These are phyloP conservation scores for Entophlyctis luteolus DNA, from an alignment of 192 early-diverging fungal species.

Conservation along the genomic window DNA sequence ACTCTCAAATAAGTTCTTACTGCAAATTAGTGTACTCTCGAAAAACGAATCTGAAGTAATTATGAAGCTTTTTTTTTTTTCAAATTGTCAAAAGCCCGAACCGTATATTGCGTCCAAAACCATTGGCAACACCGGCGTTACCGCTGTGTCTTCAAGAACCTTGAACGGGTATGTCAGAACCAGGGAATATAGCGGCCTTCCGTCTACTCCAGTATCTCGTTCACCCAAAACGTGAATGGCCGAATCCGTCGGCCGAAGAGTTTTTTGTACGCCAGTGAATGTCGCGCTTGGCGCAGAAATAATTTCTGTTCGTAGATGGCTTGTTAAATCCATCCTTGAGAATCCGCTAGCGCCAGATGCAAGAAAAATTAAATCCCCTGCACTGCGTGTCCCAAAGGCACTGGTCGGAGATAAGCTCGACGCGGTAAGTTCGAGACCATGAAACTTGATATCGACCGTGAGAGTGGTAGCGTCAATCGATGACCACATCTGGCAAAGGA, in stretches of 20 bases:
- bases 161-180: conserved; percentile 72
- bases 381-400: conserved; percentile 17
- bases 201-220: conserved; percentile 72
- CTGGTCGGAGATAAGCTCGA: conserved; percentile 35
- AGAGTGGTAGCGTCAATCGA: conserved; percentile 65
- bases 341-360: conserved; percentile 49
- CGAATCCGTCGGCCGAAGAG: conserved; percentile 63
- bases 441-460: conserved; percentile 69
- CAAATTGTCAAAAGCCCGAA: background rate
- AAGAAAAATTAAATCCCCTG: conserved; percentile 31
- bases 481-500: conserved; percentile 86
- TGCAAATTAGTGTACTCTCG: background rate
- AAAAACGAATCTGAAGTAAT: too few relatives aligned
- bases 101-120: conserved; percentile 75
- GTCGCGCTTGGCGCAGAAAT: conserved; percentile 41
- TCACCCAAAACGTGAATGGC: conserved; percentile 63
- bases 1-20: conserved; percentile 40
- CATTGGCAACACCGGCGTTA: conserved; percentile 59
- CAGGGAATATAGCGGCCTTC: conserved; percentile 64
- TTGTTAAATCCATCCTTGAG: conserved; percentile 66
- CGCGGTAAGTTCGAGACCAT: conserved; percentile 60
- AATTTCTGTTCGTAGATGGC: conserved; percentile 68
- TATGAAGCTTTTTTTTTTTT: too few relatives aligned
- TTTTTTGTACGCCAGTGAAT: conserved; percentile 60
- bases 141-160: conserved; percentile 45